Conservation (phyloP, 148 eudicot genomes). For the Silene conica region DNA sequence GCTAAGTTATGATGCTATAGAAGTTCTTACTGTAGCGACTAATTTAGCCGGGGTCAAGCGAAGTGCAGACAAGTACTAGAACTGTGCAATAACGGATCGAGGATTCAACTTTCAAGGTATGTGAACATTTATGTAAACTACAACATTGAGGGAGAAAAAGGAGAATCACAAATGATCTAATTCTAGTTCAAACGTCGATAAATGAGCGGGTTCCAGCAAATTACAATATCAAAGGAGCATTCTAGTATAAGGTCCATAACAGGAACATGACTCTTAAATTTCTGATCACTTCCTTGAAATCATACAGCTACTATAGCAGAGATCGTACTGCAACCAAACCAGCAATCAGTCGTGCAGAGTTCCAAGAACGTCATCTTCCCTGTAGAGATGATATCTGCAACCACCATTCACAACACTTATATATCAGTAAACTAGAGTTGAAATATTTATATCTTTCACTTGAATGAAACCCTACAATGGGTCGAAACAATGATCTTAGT, state of each 20-base stretch:
- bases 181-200: not conserved
- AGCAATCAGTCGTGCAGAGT: slow-evolving; percentile 47
- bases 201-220: not conserved
- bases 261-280: not conserved
- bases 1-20: too few species aligned
- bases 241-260: not conserved
- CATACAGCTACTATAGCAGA: not conserved
- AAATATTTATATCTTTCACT: too few species aligned
- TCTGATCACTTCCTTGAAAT: not conserved
- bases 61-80: too few species aligned
- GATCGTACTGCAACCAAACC: not conserved
- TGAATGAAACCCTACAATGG: not conserved
- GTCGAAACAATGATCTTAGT: not conserved
- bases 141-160: too few species aligned
- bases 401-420: not conserved
- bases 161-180: too few species aligned
- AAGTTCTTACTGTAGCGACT: too few species aligned
- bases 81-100: too few species aligned
- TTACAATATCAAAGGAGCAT: slow-evolving; percentile 9
- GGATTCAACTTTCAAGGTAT: too few species aligned
- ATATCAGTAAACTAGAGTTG: not conserved
- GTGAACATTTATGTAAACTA: too few species aligned
- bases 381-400: slow-evolving; percentile 58
- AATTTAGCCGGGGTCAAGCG: too few species aligned
- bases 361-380: slow-evolving; percentile 67